Conservation (phyloP, 371 early-diverging fungal species). For the Rhizopus arrhizus region DNA sequence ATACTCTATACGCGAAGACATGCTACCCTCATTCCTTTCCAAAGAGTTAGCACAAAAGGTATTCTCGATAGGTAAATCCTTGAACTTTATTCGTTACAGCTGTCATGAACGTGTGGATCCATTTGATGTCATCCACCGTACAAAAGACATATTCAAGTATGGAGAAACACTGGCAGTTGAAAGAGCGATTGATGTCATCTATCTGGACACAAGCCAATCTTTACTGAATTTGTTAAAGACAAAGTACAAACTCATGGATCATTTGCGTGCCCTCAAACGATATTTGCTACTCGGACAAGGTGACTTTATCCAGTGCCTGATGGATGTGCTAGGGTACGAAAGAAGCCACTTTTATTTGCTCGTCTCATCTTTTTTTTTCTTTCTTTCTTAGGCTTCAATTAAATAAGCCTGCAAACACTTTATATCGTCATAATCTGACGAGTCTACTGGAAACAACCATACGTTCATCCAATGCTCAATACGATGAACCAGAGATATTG, state of each 20-base stretch:
- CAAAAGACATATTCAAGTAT: conserved; percentile 54
- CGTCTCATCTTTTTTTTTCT: not conserved
- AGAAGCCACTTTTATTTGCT: not conserved
- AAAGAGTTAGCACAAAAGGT: conserved; percentile 85
- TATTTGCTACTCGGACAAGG: conserved; percentile 94
- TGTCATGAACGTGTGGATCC: conserved; percentile 66
- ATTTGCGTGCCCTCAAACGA: conserved; percentile 84
- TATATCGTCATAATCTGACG: conserved; percentile 89
- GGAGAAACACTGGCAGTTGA: conserved; percentile 75
- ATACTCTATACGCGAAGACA: conserved; percentile 72
- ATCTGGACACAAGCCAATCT: conserved; percentile 68
- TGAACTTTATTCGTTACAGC: conserved; percentile 88
- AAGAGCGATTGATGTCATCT: conserved; percentile 73
- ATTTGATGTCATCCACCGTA: no score
- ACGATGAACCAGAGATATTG: conserved; percentile 79
- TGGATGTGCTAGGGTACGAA: conserved; percentile 58
- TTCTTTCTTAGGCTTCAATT: conserved; percentile 51
- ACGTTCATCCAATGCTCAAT: conserved; percentile 89
- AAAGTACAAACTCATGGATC: conserved; percentile 82
- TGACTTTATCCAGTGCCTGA: conserved; percentile 88
- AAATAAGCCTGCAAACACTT: conserved; percentile 71
- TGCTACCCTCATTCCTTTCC: conserved; percentile 85
- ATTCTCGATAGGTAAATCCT: conserved; percentile 88
- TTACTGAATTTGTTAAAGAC: conserved; percentile 74
- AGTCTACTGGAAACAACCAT: conserved; percentile 85